Evolutionary conservation across 192 early-diverging fungal species (phyloP).

Genomic region (Helicostylum pulchrum): DNA sequence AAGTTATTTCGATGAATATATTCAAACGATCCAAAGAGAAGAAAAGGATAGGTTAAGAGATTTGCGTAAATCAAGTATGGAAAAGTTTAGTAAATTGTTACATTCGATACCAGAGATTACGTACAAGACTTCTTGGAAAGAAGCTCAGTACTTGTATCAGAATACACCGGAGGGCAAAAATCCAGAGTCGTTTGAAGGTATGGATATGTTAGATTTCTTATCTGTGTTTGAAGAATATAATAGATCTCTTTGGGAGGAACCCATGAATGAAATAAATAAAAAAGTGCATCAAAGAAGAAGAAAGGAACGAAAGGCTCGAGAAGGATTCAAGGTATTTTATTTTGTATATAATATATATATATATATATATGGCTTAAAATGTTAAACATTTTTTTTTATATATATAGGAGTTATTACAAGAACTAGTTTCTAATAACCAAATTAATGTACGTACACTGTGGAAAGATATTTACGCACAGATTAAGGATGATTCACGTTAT

Average conservation of each 20-base stretch:
- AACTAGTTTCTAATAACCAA: constrained; percentile 50
- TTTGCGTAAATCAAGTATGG: constrained; percentile 58
- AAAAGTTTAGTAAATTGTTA: constrained; percentile 56
- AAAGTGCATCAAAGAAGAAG: constrained; percentile 31
- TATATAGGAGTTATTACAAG: constrained; percentile 58
- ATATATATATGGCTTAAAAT: not conserved
- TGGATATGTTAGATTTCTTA: constrained; percentile 83
- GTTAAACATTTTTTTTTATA: not conserved
- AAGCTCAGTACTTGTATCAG: constrained; percentile 49
- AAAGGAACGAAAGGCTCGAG: constrained; percentile 71
- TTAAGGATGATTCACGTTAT: constrained; percentile 71
- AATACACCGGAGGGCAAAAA: constrained; percentile 50
- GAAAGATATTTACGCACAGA: constrained; percentile 77
- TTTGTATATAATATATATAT: not conserved
- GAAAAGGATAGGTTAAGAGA: constrained; percentile 67
- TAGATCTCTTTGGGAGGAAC: constrained; percentile 61
- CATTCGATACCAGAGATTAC: constrained; percentile 57
- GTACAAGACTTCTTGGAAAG: constrained; percentile 53
- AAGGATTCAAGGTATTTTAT: constrained; percentile 58
- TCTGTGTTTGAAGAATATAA: constrained; percentile 77
- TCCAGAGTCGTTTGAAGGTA: constrained; percentile 49
- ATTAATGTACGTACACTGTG: constrained; percentile 77
- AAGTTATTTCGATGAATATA: constrained; percentile 69
- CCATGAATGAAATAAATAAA: constrained; percentile 29
- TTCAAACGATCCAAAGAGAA: constrained; percentile 58